Evolutionary conservation across 2,329 filamentous ascomycete species (phyloP), one percentile per base, ranked within the genome.

Genomic region (Venturia carpophila): DNA sequence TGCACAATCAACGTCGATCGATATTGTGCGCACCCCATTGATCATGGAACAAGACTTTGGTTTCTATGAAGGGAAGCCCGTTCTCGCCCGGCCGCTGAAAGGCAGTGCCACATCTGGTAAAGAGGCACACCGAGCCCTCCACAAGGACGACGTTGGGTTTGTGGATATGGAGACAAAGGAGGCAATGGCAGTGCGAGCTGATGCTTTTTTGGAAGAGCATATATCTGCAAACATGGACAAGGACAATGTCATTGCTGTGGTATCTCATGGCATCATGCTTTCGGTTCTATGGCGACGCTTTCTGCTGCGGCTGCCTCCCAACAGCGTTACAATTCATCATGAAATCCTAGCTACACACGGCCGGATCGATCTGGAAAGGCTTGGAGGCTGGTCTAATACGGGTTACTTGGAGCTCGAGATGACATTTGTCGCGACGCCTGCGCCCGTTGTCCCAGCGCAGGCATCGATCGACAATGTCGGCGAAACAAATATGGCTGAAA

Each of bases 221-320:
- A 83, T 84, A 1, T 89, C 96, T 86, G 81, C 76, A 58, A 70
- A 71, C 65, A 84, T 92, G 42, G 83, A 84, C 2, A 82, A 87
- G 64, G 73, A 79, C 13, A 71, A 74, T 7, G 76, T 79, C 1
- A 77, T 91, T 15, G 87, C 85, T 1, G 77, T 96, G 17, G 88
- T 96, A 3, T 88, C 92, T 1, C 92, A 97, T 71, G 92, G 92
- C 19, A 87, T 96, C 67, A 85, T 96, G 49, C 82, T 96, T 2
- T 85, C 84, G 1, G 81, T 85, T 41, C 75, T 96, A 0, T 87
- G 89, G 81, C 81, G 82, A 65, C 79, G 82, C 15, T 73, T 96
- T 17, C 76, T 88, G 9, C 75, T 78, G 15, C 80, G 83, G 3
- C 82, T 90, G 66, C 75, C 78, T 1, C 71, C 75, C 15, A 75